phyloP scores from a whole-genome alignment of 129 eudicot genomes.

The Erigeron canadensis region DNA sequence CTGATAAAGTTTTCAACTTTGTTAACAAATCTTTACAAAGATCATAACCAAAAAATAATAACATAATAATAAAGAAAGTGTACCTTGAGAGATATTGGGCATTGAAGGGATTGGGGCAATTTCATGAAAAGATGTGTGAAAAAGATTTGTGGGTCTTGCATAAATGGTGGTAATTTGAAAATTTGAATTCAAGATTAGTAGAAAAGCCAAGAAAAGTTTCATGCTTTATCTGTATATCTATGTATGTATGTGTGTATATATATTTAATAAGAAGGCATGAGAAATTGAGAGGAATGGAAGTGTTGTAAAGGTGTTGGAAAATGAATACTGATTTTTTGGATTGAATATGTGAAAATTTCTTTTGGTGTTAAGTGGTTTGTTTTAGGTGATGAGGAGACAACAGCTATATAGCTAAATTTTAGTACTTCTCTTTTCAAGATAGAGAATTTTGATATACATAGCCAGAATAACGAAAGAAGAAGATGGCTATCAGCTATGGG shows the following conservation, averaged over 20 bases:
- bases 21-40: slow-evolving; percentile 11
- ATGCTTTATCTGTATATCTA: slow-evolving; percentile 12
- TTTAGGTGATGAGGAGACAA: background rate
- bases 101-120: slow-evolving; percentile 31
- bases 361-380: background rate
- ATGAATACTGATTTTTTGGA: background rate
- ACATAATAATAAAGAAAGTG: slow-evolving; percentile 7
- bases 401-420: background rate
- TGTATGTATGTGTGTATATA: background rate
- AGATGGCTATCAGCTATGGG: background rate
- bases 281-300: background rate
- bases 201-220: slow-evolving; percentile 25
- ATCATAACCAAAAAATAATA: slow-evolving; percentile 14
- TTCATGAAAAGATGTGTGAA: slow-evolving; percentile 20
- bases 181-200: slow-evolving; percentile 27
- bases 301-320: background rate
- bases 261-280: background rate
- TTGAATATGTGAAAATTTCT: background rate
- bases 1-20: slow-evolving; percentile 32
- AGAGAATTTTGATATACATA: background rate
- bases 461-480: background rate
- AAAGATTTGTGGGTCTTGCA: slow-evolving; percentile 33
- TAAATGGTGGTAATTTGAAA: slow-evolving; percentile 34
- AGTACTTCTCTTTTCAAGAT: background rate
- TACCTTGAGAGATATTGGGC: slow-evolving; percentile 55